phyloP scores from a whole-genome alignment of 2,329 filamentous ascomycete genomes.

The Zarea fungicola region DNA sequence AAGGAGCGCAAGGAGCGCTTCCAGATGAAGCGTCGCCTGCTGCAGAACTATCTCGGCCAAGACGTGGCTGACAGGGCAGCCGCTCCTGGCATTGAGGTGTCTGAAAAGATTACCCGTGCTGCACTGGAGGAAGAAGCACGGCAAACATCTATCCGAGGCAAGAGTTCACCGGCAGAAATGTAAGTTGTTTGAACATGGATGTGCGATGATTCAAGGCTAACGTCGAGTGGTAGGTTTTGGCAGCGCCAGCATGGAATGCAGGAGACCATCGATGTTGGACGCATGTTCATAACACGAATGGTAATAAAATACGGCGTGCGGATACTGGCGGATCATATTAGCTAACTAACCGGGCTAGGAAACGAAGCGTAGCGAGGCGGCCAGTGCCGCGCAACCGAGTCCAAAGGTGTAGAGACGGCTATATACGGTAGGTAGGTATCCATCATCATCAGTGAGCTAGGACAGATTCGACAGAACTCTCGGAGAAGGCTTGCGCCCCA shows the following conservation, averaged over 20 bases:
- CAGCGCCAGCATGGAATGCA: constrained; percentile 52
- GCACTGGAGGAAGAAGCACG: constrained; percentile 61
- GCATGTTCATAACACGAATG: constrained; percentile 47
- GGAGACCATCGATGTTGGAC: constrained; percentile 54
- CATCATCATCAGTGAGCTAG: background rate
- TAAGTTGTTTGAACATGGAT: constrained; percentile 25
- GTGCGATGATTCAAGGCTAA: constrained; percentile 18
- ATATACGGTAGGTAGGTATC: too few relatives aligned
- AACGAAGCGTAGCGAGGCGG: background rate
- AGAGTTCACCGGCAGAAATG: constrained; percentile 47
- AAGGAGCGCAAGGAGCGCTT: constrained; percentile 81
- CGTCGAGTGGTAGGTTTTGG: constrained; percentile 48
- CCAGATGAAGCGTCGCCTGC: constrained; percentile 69
- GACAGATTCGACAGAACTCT: too few relatives aligned
- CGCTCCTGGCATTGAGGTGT: constrained; percentile 42
- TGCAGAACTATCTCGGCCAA: constrained; percentile 66
- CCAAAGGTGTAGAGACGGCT: background rate
- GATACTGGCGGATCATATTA: background rate
- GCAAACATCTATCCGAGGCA: constrained; percentile 42
- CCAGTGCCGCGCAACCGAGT: constrained; percentile 2
- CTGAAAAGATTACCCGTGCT: constrained; percentile 59
- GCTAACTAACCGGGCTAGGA: constrained; percentile 1
- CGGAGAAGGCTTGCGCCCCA: too few relatives aligned
- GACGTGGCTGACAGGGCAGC: constrained; percentile 46
- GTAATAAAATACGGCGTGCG: constrained; percentile 17